These are phyloP conservation scores for Sphagnum magellanicum DNA, from an alignment of 228 moss, liverwort and hornwort species.

Conservation along the genomic window DNA sequence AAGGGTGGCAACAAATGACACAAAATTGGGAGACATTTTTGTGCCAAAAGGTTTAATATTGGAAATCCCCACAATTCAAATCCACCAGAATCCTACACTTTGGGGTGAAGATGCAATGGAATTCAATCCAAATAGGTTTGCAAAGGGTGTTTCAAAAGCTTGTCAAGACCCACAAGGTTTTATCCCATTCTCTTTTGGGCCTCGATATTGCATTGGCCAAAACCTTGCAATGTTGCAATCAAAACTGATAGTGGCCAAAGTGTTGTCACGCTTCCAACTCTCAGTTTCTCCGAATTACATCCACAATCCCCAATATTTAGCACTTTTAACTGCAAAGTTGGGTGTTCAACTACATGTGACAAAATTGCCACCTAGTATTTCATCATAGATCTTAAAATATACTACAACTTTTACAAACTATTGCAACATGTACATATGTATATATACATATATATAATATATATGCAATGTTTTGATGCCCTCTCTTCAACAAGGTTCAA, in stretches of 20 bases:
- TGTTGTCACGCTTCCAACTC: constrained; percentile 11
- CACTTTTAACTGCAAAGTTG: constrained; percentile 3
- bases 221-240: too few species aligned
- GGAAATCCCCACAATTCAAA: neutral
- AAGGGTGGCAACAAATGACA: constrained; percentile 25
- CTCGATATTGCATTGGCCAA: constrained; percentile 12
- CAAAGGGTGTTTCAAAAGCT: constrained; percentile 8
- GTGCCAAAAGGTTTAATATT: constrained; percentile 29
- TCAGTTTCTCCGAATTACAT: constrained; percentile 11
- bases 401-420: too few species aligned
- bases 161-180: constrained; percentile 9
- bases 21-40: constrained; percentile 24
- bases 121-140: constrained; percentile 24
- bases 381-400: too few species aligned
- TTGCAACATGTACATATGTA: too few species aligned
- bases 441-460: too few species aligned
- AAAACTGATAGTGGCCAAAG: constrained; percentile 7
- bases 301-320: constrained; percentile 1
- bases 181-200: constrained; percentile 17
- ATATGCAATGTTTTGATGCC: too few species aligned
- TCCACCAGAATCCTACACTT: constrained; percentile 11
- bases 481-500: too few species aligned
- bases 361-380: too few species aligned
- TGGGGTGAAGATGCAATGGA: constrained; percentile 16
- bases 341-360: constrained; percentile 4